Conservation (phyloP, 345 rosid species). For the Brassica nigra region DNA sequence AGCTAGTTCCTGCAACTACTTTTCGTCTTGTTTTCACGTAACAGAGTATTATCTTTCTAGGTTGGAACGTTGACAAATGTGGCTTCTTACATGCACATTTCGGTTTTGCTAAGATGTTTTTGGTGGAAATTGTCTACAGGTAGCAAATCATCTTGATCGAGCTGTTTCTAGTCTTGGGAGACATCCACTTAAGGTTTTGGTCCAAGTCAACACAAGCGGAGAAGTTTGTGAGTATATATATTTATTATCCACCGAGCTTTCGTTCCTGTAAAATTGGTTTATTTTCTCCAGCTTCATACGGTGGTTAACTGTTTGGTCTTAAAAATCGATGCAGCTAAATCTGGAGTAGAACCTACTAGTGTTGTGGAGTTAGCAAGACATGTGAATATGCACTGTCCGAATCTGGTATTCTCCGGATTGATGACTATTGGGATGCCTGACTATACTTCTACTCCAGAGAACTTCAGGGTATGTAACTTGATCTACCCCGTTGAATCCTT, state of each 20-base stretch:
- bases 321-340: conserved; percentile 65
- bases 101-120: background rate
- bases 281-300: background rate
- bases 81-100: background rate
- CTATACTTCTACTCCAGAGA: conserved; percentile 83
- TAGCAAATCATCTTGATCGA: conserved; percentile 73
- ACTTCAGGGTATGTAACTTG: conserved; percentile 63
- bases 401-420: conserved; percentile 74
- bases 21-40: background rate
- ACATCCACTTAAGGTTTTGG: conserved; percentile 81
- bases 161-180: conserved; percentile 75
- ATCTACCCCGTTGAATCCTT: background rate
- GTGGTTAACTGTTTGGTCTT: conserved; percentile 27
- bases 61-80: background rate
- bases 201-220: conserved; percentile 95
- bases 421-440: conserved; percentile 97
- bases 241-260: background rate
- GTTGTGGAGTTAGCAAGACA: conserved; percentile 73
- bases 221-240: conserved; percentile 70
- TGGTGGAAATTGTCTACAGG: conserved; percentile 40
- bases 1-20: conserved; percentile 6
- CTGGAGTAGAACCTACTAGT: conserved; percentile 75
- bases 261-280: background rate
- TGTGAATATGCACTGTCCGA: conserved; percentile 66
- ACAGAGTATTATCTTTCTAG: background rate